Base-by-base conservation (phyloP, 2,329 filamentous ascomycete genomes). In the Zelopaecilomyces penicillatus region DNA sequence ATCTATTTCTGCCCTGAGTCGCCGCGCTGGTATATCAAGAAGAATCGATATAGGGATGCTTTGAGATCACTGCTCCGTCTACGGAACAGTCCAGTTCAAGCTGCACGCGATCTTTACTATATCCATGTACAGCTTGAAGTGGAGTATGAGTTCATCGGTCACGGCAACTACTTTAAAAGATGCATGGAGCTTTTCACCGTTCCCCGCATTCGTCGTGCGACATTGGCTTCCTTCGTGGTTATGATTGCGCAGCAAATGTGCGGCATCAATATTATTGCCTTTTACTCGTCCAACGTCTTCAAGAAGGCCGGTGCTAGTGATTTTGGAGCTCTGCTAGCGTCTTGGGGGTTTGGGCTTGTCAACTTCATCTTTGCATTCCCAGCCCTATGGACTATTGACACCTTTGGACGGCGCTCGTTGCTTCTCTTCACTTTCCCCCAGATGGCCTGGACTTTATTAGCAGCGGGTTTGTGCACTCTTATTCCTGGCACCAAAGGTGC, bases 221-320 rank as follows among this genome's bases (percentile, higher is more conserved):
- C 82, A 4, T 71, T 85, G 30, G 87, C 87, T 5, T 84, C 86
- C 1, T 85, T 82, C 51, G 79, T 80, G 1, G 85, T 91, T 52
- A 94, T 94, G 87, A 80, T 85, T 54, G 80, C 80, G 0, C 82
- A 85, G 61, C 81, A 85, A 61, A 81, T 85, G 75, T 84, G 80
- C 54, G 75, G 65, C 42, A 75, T 85, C 61, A 86, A 87, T 58
- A 84, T 87, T 45, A 83, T 88, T 44, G 81, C 83, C 1, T 88
- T 88, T 61, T 88, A 89, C 63, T 83, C 78, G 1, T 81, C 79
- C 0, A 82, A 79, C 5, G 69, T 82, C 11, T 82, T 82, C 54
- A 54, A 61, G 30, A 60, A 82, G 1, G 75, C 82, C 2, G 80
- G 80, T 4, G 76, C 78, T 32, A 62, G 48, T 36, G 61, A 70